These are phyloP conservation scores for Biscutella laevigata DNA, from an alignment of 441 rosid species.

Conservation along the genomic window DNA sequence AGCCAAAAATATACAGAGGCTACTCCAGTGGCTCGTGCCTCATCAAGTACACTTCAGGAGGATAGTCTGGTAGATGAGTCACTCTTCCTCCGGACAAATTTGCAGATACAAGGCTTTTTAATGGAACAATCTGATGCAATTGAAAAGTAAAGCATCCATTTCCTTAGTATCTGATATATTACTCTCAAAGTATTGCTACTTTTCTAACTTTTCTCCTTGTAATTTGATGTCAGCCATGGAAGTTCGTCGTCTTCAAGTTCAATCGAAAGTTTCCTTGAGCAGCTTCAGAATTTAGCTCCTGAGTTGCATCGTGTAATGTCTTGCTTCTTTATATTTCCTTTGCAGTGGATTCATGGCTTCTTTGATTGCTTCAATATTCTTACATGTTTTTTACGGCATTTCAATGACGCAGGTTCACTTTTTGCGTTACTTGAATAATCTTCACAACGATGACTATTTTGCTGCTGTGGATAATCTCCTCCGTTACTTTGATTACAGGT, in stretches of 20 bases:
- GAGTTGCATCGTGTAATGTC: slow-evolving; percentile 79
- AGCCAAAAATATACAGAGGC: slow-evolving; percentile 36
- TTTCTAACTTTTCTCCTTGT: slow-evolving; percentile 9
- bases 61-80: slow-evolving; percentile 38
- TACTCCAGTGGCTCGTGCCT: slow-evolving; percentile 30
- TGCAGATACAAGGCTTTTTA: slow-evolving; percentile 87
- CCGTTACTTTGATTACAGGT: slow-evolving; percentile 94
- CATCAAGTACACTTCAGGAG: slow-evolving; percentile 31
- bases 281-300: slow-evolving; percentile 80
- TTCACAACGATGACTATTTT: slow-evolving; percentile 82
- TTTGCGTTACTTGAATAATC: slow-evolving; percentile 78
- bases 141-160: slow-evolving; percentile 49
- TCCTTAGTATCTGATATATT: neutral
- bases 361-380: slow-evolving; percentile 15
- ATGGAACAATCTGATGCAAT: slow-evolving; percentile 78
- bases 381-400: slow-evolving; percentile 16
- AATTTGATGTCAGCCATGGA: slow-evolving; percentile 52
- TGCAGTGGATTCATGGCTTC: neutral
- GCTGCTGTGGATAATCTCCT: slow-evolving; percentile 87
- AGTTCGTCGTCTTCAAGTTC: slow-evolving; percentile 59
- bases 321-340: neutral
- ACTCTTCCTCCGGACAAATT: slow-evolving; percentile 57
- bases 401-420: slow-evolving; percentile 68
- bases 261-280: slow-evolving; percentile 56
- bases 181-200: slow-evolving; percentile 6